Evolutionary conservation across 495 filamentous ascomycete genomes (phyloP), one percentile per base, ranked within the genome.

Genomic region (Tuber magnatum): DNA sequence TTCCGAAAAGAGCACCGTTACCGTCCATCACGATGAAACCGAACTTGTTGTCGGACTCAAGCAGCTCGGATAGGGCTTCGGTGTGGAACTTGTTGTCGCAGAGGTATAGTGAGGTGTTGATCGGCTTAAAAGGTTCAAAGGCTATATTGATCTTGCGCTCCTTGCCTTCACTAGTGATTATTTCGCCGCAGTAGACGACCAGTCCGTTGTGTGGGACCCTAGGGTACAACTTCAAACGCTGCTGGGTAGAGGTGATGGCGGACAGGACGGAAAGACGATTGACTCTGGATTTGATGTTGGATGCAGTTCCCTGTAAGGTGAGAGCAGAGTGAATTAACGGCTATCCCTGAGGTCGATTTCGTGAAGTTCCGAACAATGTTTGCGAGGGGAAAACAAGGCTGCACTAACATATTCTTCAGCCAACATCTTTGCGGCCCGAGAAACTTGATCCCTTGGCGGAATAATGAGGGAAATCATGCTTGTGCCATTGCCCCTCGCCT

Each of bases 51-150:
- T 99, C 95, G 8, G 94, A 97, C 85, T 98, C 95, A 69, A 99
- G 90, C 75, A 99, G 88, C 86, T 99, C 95, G 74, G 93, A 94
- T 76, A 99, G 86, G 10, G 95, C 94, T 84, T 99, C 95, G 48
- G 95, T 99, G 83, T 99, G 95, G 86, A 99, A 99, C 82, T 99
- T 99, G 87, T 99, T 99, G 87, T 99, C 95, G 86, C 95, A 99
- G 41, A 99, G 90, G 84, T 99, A 99, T 14, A 99, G 89, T 16
- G 95, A 99, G 8, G 95, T 99, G 85, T 99, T 99, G 89, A 99
- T 98, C 35, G 95, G 94, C 87, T 98, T 99, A 88, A 99, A 99
- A 22, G 95, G 95, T 83, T 99, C 95, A 83, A 99, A 99, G 82
- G 98, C 96, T 83, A 98, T 98, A 85, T 98, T 99, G 86, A 99